phyloP scores from a whole-genome alignment of 768 basidiomycete genomes.

The Macrocybe gigantea region DNA sequence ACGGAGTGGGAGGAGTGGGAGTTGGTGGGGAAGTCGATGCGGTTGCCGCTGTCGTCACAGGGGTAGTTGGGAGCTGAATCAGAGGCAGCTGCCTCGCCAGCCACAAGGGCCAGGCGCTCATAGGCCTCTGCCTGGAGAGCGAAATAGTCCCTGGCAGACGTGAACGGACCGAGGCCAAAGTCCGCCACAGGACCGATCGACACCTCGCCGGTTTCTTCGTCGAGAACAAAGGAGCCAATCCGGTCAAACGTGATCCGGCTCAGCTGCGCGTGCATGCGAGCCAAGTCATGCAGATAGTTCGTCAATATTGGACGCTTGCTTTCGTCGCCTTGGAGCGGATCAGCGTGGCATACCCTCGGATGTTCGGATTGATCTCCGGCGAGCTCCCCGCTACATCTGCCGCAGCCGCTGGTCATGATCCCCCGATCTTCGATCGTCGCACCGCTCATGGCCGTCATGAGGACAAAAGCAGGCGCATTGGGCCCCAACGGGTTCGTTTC shows the following conservation, averaged over 20 bases:
- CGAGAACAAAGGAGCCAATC: slow-evolving; percentile 33
- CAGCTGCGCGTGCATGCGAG: slow-evolving; percentile 34
- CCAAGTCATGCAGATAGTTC: slow-evolving; percentile 33
- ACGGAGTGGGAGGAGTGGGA: neutral
- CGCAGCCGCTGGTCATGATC: slow-evolving; percentile 22
- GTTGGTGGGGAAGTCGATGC: neutral
- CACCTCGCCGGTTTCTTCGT: slow-evolving; percentile 23
- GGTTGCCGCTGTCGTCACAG: neutral
- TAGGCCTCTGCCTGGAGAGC: slow-evolving; percentile 33
- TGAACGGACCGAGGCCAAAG: slow-evolving; percentile 35
- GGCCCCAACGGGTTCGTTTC: slow-evolving; percentile 30
- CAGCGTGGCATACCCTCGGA: slow-evolving; percentile 1
- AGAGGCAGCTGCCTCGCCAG: slow-evolving; percentile 19
- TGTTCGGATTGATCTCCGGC: too few relatives aligned
- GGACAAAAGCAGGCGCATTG: slow-evolving; percentile 32
- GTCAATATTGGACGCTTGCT: slow-evolving; percentile 28
- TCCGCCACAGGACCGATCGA: slow-evolving; percentile 34
- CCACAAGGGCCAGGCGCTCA: slow-evolving; percentile 22
- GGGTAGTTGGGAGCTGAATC: slow-evolving; percentile 13
- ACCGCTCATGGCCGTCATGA: slow-evolving; percentile 34
- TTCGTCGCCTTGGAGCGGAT: slow-evolving; percentile 27
- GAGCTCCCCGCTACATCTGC: neutral
- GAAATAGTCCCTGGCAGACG: slow-evolving; percentile 33
- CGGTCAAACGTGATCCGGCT: slow-evolving; percentile 32
- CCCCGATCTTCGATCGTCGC: slow-evolving; percentile 37